Conservation (phyloP, 2,329 filamentous ascomycete genomes). For the Lecanicillium sp. region DNA sequence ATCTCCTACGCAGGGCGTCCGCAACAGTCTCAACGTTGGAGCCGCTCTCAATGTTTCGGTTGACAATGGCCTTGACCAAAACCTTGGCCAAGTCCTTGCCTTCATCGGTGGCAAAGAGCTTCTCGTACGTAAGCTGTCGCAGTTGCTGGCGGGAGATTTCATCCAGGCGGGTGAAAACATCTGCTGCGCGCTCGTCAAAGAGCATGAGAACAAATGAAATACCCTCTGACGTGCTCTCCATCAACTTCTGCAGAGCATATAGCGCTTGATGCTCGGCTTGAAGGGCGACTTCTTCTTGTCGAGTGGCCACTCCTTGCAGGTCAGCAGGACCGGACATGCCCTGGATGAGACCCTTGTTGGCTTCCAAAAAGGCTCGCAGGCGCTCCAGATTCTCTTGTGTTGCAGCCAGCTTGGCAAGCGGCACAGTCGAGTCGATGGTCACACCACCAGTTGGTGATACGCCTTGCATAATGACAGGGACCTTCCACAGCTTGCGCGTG, state of each 20-base stretch:
- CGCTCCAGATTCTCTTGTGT: conserved; percentile 77
- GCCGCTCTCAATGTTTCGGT: conserved; percentile 92
- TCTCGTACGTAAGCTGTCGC: conserved; percentile 75
- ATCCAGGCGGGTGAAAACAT: conserved; percentile 74
- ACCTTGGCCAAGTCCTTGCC: conserved; percentile 90
- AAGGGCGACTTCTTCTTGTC: conserved; percentile 84
- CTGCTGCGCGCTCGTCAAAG: conserved; percentile 86
- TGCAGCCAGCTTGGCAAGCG: conserved; percentile 58
- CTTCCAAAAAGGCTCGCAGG: conserved; percentile 71
- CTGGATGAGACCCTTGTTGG: conserved; percentile 88
- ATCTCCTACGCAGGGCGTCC: conserved; percentile 83
- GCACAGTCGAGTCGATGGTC: conserved; percentile 59
- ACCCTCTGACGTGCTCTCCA: conserved; percentile 87
- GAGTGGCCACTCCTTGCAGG: conserved; percentile 65
- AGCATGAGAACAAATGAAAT: conserved; percentile 94
- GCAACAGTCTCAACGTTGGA: conserved; percentile 97
- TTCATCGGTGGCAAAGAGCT: conserved; percentile 69
- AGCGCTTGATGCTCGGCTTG: conserved; percentile 93
- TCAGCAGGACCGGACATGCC: conserved; percentile 88
- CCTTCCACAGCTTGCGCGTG: conserved; percentile 83
- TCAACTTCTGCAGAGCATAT: conserved; percentile 75
- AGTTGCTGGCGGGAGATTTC: conserved; percentile 62
- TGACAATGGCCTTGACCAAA: conserved; percentile 94
- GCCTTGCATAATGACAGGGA: conserved; percentile 57
- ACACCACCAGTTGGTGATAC: conserved; percentile 49